Percentiles rank a stretch among this genome's conserved stretches.
Conservation (phyloP, 257 asterid genomes). For the Buddleja alternifolia region DNA sequence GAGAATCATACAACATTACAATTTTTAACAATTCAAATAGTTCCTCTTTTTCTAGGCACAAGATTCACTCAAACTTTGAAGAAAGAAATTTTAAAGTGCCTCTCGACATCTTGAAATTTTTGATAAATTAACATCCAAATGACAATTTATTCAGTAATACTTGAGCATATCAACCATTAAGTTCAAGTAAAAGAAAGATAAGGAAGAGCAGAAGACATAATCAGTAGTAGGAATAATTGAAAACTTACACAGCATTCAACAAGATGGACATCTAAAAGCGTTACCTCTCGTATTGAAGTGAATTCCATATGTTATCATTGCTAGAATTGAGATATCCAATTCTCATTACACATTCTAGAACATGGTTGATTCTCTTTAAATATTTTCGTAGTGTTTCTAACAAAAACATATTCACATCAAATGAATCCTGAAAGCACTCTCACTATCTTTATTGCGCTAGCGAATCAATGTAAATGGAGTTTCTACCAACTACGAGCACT, state of each 20-base stretch:
- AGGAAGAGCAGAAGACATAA: too few species aligned
- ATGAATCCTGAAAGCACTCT: constrained; percentile 6
- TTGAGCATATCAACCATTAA: constrained; percentile 1
- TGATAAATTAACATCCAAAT: not conserved
- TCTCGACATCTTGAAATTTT: not conserved
- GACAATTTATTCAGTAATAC: not conserved
- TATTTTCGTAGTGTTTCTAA: not conserved
- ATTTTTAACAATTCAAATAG: too few species aligned
- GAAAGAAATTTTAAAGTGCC: not conserved
- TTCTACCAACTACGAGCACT: not conserved
- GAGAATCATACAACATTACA: too few species aligned
- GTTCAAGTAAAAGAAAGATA: too few species aligned
- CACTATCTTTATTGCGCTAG: not conserved
- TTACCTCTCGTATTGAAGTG: not conserved
- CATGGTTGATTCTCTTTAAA: not conserved
- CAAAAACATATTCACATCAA: constrained; percentile 1
- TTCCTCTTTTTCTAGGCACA: not conserved
- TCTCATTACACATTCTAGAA: not conserved
- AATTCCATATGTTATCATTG: too few species aligned
- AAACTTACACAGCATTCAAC: too few species aligned
- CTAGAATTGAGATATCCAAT: not conserved
- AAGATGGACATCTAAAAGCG: not conserved
- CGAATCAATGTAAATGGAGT: not conserved
- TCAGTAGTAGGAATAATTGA: too few species aligned
- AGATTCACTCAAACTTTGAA: not conserved